Base-by-base conservation (phyloP, 2,329 filamentous ascomycete genomes). In the Tolypocladium ovalisporum region DNA sequence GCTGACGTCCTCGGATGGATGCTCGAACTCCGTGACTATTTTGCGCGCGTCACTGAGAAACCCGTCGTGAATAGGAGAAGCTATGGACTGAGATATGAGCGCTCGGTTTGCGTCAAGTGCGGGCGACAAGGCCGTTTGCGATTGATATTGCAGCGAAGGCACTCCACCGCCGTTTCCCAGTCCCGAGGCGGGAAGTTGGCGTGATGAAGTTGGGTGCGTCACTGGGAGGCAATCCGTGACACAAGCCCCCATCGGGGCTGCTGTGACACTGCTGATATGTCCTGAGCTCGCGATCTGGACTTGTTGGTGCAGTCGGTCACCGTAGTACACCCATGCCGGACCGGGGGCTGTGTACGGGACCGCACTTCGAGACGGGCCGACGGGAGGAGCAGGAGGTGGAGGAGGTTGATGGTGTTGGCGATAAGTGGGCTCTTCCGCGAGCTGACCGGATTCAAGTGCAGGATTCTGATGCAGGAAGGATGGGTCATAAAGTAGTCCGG, bases 381-480 rank as follows among this genome's bases (percentile, higher is more conserved):
- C 32, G n/a, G 56, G 10, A 39, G 29, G 39, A 36, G 19, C 32
- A 54, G 56, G 15, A 22, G 22, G 15, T 17, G 56, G 34, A 52
- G 4, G 17, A 52, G 27, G 29, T 22, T 15, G 29, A 35, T 35
- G 47, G 17, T 49, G 15, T 19, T 32, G 44, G 1, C 22, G 29
- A 15, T 52, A 13, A 52, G 10, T 5, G 47, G 19, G 10, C 2
- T n/a, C 47, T 15, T 35, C 47, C 19, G 29, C 22, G 19, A 52
- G 29, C 12, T 35, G 47, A 35, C 19, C 19, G 47, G 29, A 13
- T 13, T 13, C 34, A 54, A 27, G 32, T 19, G 47, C 22, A 35
- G 24, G 32, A 15, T 37, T 54, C 22, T 58, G 59, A n/a, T 59
- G 57, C 39, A 47, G 52, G 40, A 54, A 60, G 39, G 53, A 36